Base-by-base conservation (phyloP, 106 monocot species). In the Iris macrosiphon region DNA sequence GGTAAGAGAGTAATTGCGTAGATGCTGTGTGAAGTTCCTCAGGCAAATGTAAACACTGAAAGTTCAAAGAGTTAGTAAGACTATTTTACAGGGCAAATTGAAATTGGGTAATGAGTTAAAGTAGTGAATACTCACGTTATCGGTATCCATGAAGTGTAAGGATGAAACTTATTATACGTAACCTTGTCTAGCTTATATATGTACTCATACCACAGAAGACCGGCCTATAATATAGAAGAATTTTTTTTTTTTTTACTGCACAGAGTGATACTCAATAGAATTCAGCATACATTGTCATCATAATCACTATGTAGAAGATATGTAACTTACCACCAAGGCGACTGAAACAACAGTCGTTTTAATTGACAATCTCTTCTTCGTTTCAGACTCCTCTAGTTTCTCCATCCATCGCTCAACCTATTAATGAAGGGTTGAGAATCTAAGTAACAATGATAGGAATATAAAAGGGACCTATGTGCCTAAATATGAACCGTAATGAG, bases 391-490 rank as follows among this genome's bases (percentile, higher is more conserved):
- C 49, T 78, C 78, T 6, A 78, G 63, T 53, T 72, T 78, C 63
- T 78, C 78, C 67, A 78, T 63, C 78, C 78, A 78, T 49, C 45
- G 72, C n/a, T 78, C 78, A 15, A 78, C 62, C 78, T 78, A 35
- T 16, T 3, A 55, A 30, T 19, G 6, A 52, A 18, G 4, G 13
- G 21, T 24, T 35, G 39, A 3, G 7, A 39, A 39, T 24, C 21
- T 1, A 4, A 6, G 17, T 3, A 54, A 18, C 53, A 39, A 52
- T 18, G 30, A 48, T 7, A 46, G 30, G 25, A 23, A 39, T 14
- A 25, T 24, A 56, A 22, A 7, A 38, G 14, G 39, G 38, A 25
- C 12, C 40, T 56, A 14, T 17, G 3, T 43, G n/a, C n/a, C n/a
- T 48, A 25, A 7, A 48, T 48, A 4, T n/a, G 8, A 24, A 0